Percentiles rank a stretch among this genome's conserved stretches.
These are phyloP conservation scores for Golovinomyces cichoracearum DNA, from an alignment of 2,329 filamentous ascomycete genomes.

Conservation along the genomic window DNA sequence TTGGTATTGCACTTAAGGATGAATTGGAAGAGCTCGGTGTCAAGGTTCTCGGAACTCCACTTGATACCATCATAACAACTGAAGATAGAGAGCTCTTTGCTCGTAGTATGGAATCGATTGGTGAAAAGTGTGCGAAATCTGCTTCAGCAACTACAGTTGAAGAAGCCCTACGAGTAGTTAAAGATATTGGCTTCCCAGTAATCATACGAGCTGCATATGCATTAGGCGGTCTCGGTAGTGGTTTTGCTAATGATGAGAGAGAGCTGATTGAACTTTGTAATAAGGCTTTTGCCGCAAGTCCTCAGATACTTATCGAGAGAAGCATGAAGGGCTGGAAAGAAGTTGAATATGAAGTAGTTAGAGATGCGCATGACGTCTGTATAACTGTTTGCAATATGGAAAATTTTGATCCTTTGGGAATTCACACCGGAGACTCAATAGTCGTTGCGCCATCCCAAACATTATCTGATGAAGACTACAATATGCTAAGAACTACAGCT, in stretches of 20 bases:
- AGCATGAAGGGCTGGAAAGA: constrained; percentile 99
- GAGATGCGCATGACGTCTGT: constrained; percentile 88
- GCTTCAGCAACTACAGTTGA: constrained; percentile 72
- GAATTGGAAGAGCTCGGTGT: constrained; percentile 85
- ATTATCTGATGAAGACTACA: constrained; percentile 90
- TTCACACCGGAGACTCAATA: constrained; percentile 94
- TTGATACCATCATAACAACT: constrained; percentile 94
- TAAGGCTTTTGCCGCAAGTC: constrained; percentile 83
- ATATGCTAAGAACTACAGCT: constrained; percentile 91
- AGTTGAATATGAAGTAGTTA: constrained; percentile 94
- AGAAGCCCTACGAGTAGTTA: constrained; percentile 68
- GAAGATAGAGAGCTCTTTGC: constrained; percentile 95
- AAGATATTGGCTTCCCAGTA: constrained; percentile 82
- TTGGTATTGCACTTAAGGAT: constrained; percentile 92
- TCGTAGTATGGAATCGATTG: constrained; percentile 92
- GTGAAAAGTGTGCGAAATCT: constrained; percentile 93
- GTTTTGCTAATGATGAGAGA: constrained; percentile 69
- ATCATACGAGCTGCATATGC: constrained; percentile 94
- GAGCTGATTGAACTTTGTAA: constrained; percentile 72
- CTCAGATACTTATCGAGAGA: constrained; percentile 85
- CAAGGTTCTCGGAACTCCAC: constrained; percentile 82
- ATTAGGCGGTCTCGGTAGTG: constrained; percentile 78
- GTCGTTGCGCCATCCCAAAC: constrained; percentile 95
- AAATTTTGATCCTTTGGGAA: constrained; percentile 95
- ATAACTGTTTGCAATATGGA: constrained; percentile 99